These are phyloP conservation scores for Mucuna pruriens DNA, from an alignment of 306 rosid species.

Conservation along the genomic window DNA sequence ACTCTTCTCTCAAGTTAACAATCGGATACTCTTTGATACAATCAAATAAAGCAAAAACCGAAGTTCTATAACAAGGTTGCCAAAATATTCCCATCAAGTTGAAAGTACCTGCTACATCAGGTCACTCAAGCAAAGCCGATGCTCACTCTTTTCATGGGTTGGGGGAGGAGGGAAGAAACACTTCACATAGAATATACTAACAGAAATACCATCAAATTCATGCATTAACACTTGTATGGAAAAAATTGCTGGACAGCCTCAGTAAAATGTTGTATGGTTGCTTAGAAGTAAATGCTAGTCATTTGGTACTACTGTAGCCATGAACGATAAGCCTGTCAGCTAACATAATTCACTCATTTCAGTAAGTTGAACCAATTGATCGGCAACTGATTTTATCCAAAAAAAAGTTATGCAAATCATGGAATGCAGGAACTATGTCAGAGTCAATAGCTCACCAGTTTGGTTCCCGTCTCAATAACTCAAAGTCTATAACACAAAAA, in stretches of 20 bases:
- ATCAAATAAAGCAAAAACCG: constrained; percentile 4
- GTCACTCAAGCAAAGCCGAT: constrained; percentile 8
- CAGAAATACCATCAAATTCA: background rate
- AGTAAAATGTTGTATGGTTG: background rate
- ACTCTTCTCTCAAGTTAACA: background rate
- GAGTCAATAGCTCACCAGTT: background rate
- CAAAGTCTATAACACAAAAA: background rate
- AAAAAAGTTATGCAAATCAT: background rate
- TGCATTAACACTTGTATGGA: background rate
- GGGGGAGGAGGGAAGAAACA: background rate
- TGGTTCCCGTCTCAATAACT: background rate
- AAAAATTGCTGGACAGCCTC: background rate
- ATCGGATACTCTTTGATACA: background rate
- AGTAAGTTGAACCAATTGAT: background rate
- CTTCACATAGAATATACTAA: background rate
- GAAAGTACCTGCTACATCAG: background rate
- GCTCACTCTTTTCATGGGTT: background rate
- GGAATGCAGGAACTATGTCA: background rate
- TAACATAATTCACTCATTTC: constrained; percentile 5
- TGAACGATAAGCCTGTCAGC: background rate
- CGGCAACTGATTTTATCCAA: background rate
- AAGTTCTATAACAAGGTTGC: constrained; percentile 18
- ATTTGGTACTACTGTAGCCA: background rate
- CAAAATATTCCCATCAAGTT: background rate
- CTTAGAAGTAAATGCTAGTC: no score